phyloP scores from a whole-genome alignment of 495 filamentous ascomycete genomes.

The Aspergillus biplanus region DNA sequence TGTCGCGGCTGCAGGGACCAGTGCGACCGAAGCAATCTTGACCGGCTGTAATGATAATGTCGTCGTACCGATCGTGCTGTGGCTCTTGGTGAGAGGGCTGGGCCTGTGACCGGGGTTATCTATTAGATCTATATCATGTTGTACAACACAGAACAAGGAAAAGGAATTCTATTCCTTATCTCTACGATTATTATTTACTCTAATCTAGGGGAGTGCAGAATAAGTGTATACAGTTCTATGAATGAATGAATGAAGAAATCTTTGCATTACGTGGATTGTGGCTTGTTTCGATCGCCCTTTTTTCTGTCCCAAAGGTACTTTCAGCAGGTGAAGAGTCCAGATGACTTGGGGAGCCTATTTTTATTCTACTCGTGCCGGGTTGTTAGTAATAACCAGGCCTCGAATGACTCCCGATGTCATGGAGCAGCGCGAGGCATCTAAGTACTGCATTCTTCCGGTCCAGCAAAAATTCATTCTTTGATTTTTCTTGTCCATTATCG shows the following conservation, averaged over 20 bases:
- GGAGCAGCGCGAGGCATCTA: background rate
- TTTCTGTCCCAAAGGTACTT: background rate
- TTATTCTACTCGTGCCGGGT: background rate
- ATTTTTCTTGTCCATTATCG: no score
- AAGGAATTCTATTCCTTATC: slow-evolving; percentile 1
- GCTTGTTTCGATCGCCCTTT: background rate
- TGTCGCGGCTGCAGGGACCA: slow-evolving; percentile 76
- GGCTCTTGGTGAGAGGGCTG: slow-evolving; percentile 83
- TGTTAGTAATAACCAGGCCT: background rate
- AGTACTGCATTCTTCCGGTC: no score
- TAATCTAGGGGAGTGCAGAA: background rate
- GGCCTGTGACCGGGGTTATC: slow-evolving; percentile 54
- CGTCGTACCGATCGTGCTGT: slow-evolving; percentile 91
- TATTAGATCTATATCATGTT: slow-evolving; percentile 10
- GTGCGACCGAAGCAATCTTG: slow-evolving; percentile 90
- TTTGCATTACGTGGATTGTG: background rate
- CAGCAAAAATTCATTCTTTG: no score
- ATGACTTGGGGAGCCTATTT: slow-evolving; percentile 1
- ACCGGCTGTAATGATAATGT: slow-evolving; percentile 99
- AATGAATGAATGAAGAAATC: background rate
- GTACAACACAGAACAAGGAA: slow-evolving; percentile 14
- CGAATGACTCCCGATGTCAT: background rate
- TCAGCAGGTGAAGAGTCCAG: background rate
- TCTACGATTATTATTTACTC: background rate
- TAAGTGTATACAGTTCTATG: background rate